Percentiles rank a stretch among this genome's conserved stretches.
Conservation (phyloP, 2,329 filamentous ascomycete genomes). For the Paramyrothecium sp. region DNA sequence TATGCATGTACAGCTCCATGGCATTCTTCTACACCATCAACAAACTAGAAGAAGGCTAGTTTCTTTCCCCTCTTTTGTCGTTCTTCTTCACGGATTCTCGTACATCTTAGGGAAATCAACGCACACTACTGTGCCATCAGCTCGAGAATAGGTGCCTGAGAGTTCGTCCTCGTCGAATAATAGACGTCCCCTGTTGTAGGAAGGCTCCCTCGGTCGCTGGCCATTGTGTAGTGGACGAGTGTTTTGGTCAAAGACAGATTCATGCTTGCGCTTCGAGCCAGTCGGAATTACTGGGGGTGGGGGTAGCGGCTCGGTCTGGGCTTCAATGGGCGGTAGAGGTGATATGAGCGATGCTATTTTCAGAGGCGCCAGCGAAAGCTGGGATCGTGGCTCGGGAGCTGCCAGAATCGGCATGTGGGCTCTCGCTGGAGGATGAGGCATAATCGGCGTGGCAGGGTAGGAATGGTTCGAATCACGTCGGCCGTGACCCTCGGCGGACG, state of each 20-base stretch:
- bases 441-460: constrained; percentile 22
- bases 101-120: no score
- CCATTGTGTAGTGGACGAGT: constrained; percentile 32
- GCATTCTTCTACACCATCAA: background rate
- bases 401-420: constrained; percentile 9
- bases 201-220: constrained; percentile 32
- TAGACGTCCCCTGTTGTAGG: constrained; percentile 21
- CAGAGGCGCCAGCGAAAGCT: constrained; percentile 29
- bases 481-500: constrained; percentile 21
- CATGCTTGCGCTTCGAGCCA: constrained; percentile 36
- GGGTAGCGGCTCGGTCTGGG: constrained; percentile 26
- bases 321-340: constrained; percentile 32
- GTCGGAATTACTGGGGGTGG: constrained; percentile 20
- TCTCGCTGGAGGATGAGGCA: constrained; percentile 21
- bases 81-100: no score
- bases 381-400: background rate
- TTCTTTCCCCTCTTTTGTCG: background rate
- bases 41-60: background rate
- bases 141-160: constrained; percentile 29
- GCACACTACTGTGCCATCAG: constrained; percentile 24
- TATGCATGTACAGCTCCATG: background rate
- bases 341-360: constrained; percentile 34
- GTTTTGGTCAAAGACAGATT: constrained; percentile 30
- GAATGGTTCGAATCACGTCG: constrained; percentile 28
- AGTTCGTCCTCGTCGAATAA: constrained; percentile 17